Evolutionary conservation across 331 rosid species (phyloP), one percentile per base, ranked within the genome.

Genomic region (Telfairia occidentalis): DNA sequence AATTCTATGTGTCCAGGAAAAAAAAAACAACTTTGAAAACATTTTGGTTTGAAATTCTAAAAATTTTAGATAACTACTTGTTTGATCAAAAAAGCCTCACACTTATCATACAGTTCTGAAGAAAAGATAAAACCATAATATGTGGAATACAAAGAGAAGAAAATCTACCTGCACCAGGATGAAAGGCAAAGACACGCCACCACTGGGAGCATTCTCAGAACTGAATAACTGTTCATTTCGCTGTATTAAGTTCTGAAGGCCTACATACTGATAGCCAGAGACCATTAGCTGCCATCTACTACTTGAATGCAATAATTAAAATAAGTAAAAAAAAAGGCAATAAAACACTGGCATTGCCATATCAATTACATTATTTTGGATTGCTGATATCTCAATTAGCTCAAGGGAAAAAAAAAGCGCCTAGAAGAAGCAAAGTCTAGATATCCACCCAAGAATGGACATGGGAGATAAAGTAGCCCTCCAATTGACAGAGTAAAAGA

Each of bases 141-240:
- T 12, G 46, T 53, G 19, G 74, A 76, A 76, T 69, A 67, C 9
- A 80, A 55, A 4, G 21, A 60, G 46, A 61, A 61, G 79, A 70
- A 70, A 29, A 73, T 63, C 3, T 90, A 90, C 97, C 89, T 92
- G 95, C 75, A 92, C 97, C 77, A 92, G 82, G 86, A 92, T 92
- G 81, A 90, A 92, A 59, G 97, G 97, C 73, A 92, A 86, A 53
- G 96, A 86, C 78, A 92, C 97, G 70, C 96, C 97, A 29, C 96
- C 96, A 71, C 76, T 88, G 49, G 92, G 96, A 38, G 92, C 86
- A 84, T 92, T 89, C 76, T 88, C 97, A 30, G 90, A 85, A 77
- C 89, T 82, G 81, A 71, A 90, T 83, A 92, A 78, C 75, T 92
- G 95, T 71, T 92, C 94, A 58, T 90, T 90, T 28, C 91, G 90